Evolutionary conservation across 78 protist species (phyloP), one percentile per base, ranked within the genome.

Genomic region (Mantamonas sphyraenae): DNA sequence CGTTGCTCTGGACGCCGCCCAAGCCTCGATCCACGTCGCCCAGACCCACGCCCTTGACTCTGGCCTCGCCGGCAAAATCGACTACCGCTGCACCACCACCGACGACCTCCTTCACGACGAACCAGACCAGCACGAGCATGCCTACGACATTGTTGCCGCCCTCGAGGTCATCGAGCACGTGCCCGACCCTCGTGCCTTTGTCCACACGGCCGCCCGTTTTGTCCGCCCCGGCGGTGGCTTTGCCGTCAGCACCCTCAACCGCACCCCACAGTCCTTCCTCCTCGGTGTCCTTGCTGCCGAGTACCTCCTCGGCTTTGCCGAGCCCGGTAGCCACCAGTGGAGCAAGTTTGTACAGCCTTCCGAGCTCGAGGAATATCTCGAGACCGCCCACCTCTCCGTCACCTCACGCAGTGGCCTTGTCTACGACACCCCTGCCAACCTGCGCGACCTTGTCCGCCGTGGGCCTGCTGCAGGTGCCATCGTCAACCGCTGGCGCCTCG

Each of bases 151-250:
- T 2, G 80, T 81, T 7, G 28, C 56, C 0, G 76, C 85, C 20
- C 39, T 73, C 17, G 85, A 81, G 58, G 56, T 81, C 22, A 60
- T 81, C n/a, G 85, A 81, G 67, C 85, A 81, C 80, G 85, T 81
- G 34, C 50, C 71, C 19, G 35, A 26, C 33, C 28, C 68, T 9
- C 57, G 26, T 14, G n/a, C n/a, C 45, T 81, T 81, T 58, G 47
- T 74, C 7, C 22, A 2, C 16, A 22, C 82, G 14, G 59, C 75
- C 26, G 8, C 67, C 24, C 16, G 16, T 8, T 31, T 70, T 16
- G 45, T 70, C 12, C 20, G 31, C 9, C 78, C 77, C 3, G 83
- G 77, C 42, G 78, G 83, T 42, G 45, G 59, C n/a, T 14, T 83
- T 22, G 34, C 64, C 47, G 39, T 79, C 5, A 68, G 79, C 22